These are phyloP conservation scores for Exsudoporus frostii DNA, from an alignment of 768 basidiomycete species.

Conservation along the genomic window DNA sequence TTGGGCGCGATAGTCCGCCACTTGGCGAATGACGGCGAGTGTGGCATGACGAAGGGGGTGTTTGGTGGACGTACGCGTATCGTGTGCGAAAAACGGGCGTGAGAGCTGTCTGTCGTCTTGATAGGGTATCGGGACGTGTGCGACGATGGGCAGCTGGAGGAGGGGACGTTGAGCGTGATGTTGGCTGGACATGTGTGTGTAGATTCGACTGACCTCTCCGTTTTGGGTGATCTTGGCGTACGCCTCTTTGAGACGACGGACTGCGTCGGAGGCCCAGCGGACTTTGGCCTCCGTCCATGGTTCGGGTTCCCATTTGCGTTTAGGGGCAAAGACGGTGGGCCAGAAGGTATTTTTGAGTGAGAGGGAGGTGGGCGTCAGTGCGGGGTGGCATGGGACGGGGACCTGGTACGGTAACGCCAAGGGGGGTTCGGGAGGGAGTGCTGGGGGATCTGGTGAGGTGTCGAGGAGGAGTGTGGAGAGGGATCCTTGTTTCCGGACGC, in stretches of 20 bases:
- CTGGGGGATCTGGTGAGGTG: conserved; percentile 40
- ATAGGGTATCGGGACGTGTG: conserved; percentile 60
- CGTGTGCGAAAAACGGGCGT: conserved; percentile 52
- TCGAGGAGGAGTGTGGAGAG: conserved; percentile 56
- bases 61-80: conserved; percentile 61
- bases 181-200: not conserved
- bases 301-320: conserved; percentile 62
- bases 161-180: not conserved
- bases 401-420: conserved; percentile 53
- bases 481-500: conserved; percentile 55
- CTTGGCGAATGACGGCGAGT: conserved; percentile 66
- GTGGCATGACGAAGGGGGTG: conserved; percentile 88
- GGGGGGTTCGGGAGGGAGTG: conserved; percentile 46
- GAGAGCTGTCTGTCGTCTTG: conserved; percentile 27
- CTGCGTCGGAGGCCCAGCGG: conserved; percentile 74
- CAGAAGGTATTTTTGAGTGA: conserved; percentile 70
- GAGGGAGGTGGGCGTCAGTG: conserved; percentile 65
- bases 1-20: conserved; percentile 55
- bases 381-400: conserved; percentile 62
- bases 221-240: conserved; percentile 43
- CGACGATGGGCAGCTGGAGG: conserved; percentile 68
- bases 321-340: conserved; percentile 78
- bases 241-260: conserved; percentile 48
- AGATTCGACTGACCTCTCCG: conserved; percentile 54
- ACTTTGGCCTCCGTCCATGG: conserved; percentile 64